Evolutionary conservation across 2,329 filamentous ascomycete genomes (phyloP).

Genomic region (Nothophaeocryptopus gaeumannii): DNA sequence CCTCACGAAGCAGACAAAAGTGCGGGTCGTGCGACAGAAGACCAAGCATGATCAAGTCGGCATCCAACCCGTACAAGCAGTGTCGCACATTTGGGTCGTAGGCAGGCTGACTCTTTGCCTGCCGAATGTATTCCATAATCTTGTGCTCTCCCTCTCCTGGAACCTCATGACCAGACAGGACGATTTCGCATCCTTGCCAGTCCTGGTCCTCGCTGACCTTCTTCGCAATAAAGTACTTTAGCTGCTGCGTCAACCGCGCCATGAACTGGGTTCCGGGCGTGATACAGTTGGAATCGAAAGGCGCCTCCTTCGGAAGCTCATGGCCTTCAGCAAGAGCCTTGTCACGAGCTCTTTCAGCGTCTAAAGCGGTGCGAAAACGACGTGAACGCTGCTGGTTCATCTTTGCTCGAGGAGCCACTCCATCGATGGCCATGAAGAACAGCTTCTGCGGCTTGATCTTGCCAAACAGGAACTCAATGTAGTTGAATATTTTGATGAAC

Average conservation of each 20-base stretch:
- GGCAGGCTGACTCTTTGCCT: slow-evolving; percentile 88
- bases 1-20: slow-evolving; percentile 93
- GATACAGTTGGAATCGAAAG: slow-evolving; percentile 99
- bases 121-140: slow-evolving; percentile 99
- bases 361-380: slow-evolving; percentile 89
- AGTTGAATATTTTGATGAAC: slow-evolving; percentile 99
- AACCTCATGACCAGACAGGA: slow-evolving; percentile 95
- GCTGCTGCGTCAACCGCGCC: slow-evolving; percentile 88
- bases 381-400: slow-evolving; percentile 99
- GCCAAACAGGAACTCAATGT: slow-evolving; percentile 96
- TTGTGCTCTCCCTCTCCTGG: slow-evolving; percentile 98
- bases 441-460: slow-evolving; percentile 98
- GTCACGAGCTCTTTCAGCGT: slow-evolving; percentile 83
- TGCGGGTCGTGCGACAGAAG: slow-evolving; percentile 96
- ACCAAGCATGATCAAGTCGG: slow-evolving; percentile 97
- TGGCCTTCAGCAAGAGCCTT: slow-evolving; percentile 87
- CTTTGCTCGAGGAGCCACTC: slow-evolving; percentile 94
- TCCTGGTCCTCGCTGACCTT: slow-evolving; percentile 96
- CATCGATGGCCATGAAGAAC: slow-evolving; percentile 99
- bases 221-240: slow-evolving; percentile 98
- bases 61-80: slow-evolving; percentile 94
- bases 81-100: slow-evolving; percentile 94
- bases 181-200: slow-evolving; percentile 95
- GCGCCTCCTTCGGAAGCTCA: slow-evolving; percentile 89
- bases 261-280: slow-evolving; percentile 97